Base-by-base conservation (phyloP, 495 filamentous ascomycete genomes). In the Pseudomonodictys pantanalensis region DNA sequence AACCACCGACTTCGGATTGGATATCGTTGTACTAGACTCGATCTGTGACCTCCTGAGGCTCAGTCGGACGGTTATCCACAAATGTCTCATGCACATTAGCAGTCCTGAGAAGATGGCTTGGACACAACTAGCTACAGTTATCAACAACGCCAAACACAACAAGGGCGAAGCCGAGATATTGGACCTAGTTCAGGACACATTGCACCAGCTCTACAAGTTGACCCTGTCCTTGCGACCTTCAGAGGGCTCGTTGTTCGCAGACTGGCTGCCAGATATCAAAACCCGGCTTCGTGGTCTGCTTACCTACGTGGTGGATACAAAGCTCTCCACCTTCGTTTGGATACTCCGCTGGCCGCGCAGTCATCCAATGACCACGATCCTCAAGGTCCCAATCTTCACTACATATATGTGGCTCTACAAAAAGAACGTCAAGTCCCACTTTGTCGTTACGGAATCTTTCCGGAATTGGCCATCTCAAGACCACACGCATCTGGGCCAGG, bases 361-460 rank as follows among this genome's bases (percentile, higher is more conserved):
- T 1, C 12, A 22, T 23, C 8, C 6, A 25, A 45, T n/a, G n/a
- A 54, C 41, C 11, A 9, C 1, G 20, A 30, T 28, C 12, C 25
- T 23, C n/a, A 49, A 12, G 25, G 8, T 5, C n/a, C n/a, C 26
- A 1, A 43, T 20, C 44, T 58, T 18, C n/a, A 11, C n/a, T 58
- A 41, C 25, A 15, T 58, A 10, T 58, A 30, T 46, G 45, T 51
- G 25, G 35, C 35, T 10, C 50, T 58, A 46, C 56, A 58, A 12
- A 12, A 42, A 15, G 45, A 50, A 25, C 44, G 56, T 18, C 56
- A 26, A 28, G 45, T 58, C 4, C 56, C 56, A 9, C 44, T 58
- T 12, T 20, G 29, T n/a, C 56, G 56, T 10, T 58, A 58, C 26
- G 46, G 56, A 7, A 38, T 58, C 29, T 58, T 58, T 24, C 56